Evolutionary conservation across 208 protist species (phyloP).

Genomic region (Wallacemonas sp.): DNA sequence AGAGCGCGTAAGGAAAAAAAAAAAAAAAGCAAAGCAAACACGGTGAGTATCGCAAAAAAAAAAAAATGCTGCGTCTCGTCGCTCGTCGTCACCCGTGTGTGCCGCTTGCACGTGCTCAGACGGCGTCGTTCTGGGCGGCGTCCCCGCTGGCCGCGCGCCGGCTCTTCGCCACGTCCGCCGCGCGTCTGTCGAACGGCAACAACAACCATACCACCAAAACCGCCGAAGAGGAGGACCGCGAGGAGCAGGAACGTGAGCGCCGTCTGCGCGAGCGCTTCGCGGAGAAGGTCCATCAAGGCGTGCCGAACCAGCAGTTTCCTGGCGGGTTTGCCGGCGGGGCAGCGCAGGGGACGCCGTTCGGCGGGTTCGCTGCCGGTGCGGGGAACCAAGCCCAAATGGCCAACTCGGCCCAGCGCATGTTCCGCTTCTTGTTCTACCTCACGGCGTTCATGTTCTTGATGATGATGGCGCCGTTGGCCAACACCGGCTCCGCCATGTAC

Average conservation of each 20-base stretch:
- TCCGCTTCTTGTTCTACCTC: constrained; percentile 67
- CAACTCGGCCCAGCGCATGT: constrained; percentile 25
- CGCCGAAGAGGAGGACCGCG: constrained; percentile 68
- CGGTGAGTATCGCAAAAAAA: too few relatives aligned
- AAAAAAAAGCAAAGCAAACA: too few relatives aligned
- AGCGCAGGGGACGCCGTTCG: background rate
- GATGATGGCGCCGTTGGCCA: constrained; percentile 45
- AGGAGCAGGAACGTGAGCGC: constrained; percentile 82
- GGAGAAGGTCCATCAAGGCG: constrained; percentile 66
- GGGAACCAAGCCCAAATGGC: constrained; percentile 4
- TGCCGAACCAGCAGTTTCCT: constrained; percentile 28
- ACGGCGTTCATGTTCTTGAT: constrained; percentile 54
- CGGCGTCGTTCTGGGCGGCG: too few relatives aligned
- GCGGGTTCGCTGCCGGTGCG: constrained; percentile 22
- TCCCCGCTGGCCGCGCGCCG: constrained; percentile 5
- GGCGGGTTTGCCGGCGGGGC: constrained; percentile 15
- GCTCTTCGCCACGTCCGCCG: background rate
- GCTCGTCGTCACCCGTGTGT: background rate
- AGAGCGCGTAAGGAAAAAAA: too few relatives aligned
- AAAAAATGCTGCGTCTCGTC: background rate
- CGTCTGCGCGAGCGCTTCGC: constrained; percentile 75
- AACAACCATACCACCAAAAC: constrained; percentile 29
- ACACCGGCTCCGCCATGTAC: constrained; percentile 57
- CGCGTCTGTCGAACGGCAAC: too few relatives aligned
- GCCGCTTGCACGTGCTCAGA: too few relatives aligned